These are phyloP conservation scores for Blastobotrys buckinghamii DNA, from an alignment of 1,139 yeast genomes.

Conservation along the genomic window DNA sequence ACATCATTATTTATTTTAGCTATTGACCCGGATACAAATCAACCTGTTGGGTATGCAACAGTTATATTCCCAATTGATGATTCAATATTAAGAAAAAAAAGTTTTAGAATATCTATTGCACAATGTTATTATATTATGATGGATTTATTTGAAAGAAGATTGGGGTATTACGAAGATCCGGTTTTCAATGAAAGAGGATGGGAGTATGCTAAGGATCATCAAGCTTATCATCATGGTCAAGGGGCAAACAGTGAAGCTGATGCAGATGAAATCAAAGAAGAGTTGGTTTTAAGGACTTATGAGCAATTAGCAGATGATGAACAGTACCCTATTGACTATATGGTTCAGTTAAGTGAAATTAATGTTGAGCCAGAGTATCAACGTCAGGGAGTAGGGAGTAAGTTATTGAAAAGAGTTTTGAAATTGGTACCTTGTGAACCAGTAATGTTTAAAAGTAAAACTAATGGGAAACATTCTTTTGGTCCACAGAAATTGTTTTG, in stretches of 20 bases:
- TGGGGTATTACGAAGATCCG: conserved; percentile 5
- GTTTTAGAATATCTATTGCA: not conserved
- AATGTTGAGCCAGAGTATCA: conserved; percentile 1
- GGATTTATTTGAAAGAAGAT: conserved; percentile 2
- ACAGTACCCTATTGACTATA: conserved; percentile 1
- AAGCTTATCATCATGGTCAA: conserved; percentile 1
- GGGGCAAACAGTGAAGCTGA: not conserved
- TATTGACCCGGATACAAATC: not conserved
- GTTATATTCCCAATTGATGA: not conserved
- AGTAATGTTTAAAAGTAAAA: not conserved
- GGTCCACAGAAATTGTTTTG: conserved; percentile 4
- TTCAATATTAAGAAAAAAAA: not conserved
- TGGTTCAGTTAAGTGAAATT: conserved; percentile 1
- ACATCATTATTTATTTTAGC: not conserved
- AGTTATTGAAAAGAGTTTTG: not conserved
- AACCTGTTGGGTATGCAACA: conserved; percentile 1
- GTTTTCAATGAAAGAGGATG: conserved; percentile 3
- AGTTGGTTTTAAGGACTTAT: not conserved
- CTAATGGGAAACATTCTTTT: not conserved
- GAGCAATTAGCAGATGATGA: not conserved
- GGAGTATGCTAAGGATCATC: not conserved
- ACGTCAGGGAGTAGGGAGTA: conserved; percentile 1
- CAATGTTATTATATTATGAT: not conserved
- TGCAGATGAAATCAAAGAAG: not conserved
- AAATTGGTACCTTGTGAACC: not conserved